Conservation (phyloP, 495 filamentous ascomycete genomes). For the Lophium mytilinum region DNA sequence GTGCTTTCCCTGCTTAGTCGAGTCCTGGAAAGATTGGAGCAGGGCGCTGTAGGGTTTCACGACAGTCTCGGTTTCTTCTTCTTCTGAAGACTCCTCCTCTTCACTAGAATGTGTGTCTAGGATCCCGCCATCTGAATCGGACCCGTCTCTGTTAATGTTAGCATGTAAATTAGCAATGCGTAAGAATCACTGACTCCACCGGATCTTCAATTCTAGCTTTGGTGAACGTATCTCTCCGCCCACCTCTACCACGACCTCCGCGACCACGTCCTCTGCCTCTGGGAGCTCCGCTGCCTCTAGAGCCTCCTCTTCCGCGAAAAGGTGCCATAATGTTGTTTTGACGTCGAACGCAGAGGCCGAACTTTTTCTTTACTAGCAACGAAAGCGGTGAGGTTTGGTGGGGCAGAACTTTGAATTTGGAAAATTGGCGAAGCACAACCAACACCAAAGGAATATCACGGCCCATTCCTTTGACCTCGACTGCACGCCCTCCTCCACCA, state of each 20-base stretch:
- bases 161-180: not conserved
- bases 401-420: conserved; percentile 10
- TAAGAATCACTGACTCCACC: conserved; percentile 6
- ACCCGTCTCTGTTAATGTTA: not conserved
- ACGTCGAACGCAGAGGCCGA: not conserved
- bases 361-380: not conserved
- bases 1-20: conserved; percentile 47
- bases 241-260: conserved; percentile 24
- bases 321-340: conserved; percentile 7
- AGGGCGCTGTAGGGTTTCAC: conserved; percentile 36
- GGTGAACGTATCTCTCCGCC: conserved; percentile 15
- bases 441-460: conserved; percentile 13
- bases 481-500: not conserved
- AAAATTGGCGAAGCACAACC: conserved; percentile 11
- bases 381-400: conserved; percentile 2
- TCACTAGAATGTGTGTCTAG: conserved; percentile 9
- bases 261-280: conserved; percentile 20
- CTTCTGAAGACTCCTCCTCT: conserved; percentile 22
- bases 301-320: conserved; percentile 24
- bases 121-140: conserved; percentile 10
- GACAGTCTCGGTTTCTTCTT: conserved; percentile 16
- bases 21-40: conserved; percentile 40
- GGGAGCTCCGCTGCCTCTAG: conserved; percentile 9
- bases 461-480: not conserved
- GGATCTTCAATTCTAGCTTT: conserved; percentile 8